These are phyloP conservation scores for Pseudogymnoascus sp. DNA, from an alignment of 2,329 filamentous ascomycete genomes.

Conservation along the genomic window DNA sequence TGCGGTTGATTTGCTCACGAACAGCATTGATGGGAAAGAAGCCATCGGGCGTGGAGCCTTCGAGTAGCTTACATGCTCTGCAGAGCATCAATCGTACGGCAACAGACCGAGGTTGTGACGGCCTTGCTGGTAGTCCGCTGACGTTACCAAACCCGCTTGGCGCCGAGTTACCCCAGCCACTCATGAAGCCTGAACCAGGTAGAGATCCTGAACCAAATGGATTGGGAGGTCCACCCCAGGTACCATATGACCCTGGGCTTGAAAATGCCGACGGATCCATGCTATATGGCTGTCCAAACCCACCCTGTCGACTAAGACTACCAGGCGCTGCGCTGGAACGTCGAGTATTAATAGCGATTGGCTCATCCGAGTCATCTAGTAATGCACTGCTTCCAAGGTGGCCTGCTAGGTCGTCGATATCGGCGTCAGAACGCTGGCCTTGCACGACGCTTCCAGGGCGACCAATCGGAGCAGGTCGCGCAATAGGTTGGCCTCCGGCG, in stretches of 20 bases:
- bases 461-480: constrained; percentile 80
- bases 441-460: constrained; percentile 69
- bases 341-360: constrained; percentile 32
- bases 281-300: constrained; percentile 25
- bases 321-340: constrained; percentile 27
- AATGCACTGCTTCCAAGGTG: constrained; percentile 89
- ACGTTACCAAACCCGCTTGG: constrained; percentile 44
- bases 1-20: constrained; percentile 55
- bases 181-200: constrained; percentile 25
- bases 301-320: constrained; percentile 21
- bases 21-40: constrained; percentile 65
- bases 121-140: constrained; percentile 33
- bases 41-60: constrained; percentile 45
- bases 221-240: constrained; percentile 30
- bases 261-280: constrained; percentile 27
- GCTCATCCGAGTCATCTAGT: constrained; percentile 66
- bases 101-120: constrained; percentile 57
- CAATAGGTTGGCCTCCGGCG: constrained; percentile 59
- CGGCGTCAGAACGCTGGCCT: constrained; percentile 44
- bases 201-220: constrained; percentile 29
- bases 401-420: constrained; percentile 65
- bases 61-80: constrained; percentile 64
- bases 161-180: constrained; percentile 23
- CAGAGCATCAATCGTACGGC: constrained; percentile 69
- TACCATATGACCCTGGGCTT: constrained; percentile 25